A percentile compares a stretch with the other conserved stretches of the same genome.
These are phyloP conservation scores for Euphorbia lathyris DNA, from an alignment of 345 rosid species.

Conservation along the genomic window DNA sequence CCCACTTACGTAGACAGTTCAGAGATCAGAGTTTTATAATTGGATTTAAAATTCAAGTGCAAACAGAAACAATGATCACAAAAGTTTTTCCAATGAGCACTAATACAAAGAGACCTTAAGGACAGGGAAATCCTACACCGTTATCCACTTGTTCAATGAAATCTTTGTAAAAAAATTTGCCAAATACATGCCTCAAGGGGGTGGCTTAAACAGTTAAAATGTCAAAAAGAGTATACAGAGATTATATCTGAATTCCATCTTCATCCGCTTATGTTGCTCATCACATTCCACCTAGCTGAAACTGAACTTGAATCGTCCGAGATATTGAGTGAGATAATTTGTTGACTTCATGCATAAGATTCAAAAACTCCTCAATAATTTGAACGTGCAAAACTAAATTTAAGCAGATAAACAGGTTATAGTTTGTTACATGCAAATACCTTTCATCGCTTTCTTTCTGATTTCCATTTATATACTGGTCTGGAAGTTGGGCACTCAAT, in stretches of 20 bases:
- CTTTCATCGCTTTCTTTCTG: constrained; percentile 72
- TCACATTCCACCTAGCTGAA: neutral
- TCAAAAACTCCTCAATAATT: neutral
- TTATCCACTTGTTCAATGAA: too few relatives aligned
- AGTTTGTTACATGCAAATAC: neutral
- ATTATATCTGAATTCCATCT: neutral
- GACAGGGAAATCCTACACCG: neutral
- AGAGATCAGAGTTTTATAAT: neutral
- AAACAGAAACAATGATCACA: too few relatives aligned
- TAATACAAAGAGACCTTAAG: too few relatives aligned
- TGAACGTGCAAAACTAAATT: neutral
- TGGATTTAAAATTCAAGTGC: neutral
- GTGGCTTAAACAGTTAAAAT: neutral
- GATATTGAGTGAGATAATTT: neutral
- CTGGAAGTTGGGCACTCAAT: constrained; percentile 52
- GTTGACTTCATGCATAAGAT: neutral
- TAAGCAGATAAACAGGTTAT: neutral
- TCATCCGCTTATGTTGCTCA: neutral
- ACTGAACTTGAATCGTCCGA: neutral
- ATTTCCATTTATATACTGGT: constrained; percentile 71
- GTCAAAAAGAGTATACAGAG: neutral
- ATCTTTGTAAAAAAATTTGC: too few relatives aligned
- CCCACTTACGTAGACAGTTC: too few relatives aligned
- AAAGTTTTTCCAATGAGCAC: neutral
- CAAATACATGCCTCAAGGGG: too few relatives aligned